A percentile compares a stretch with the other conserved stretches of the same genome.
Conservation (phyloP, 2,329 filamentous ascomycete species). For the Byssothecium circinans region DNA sequence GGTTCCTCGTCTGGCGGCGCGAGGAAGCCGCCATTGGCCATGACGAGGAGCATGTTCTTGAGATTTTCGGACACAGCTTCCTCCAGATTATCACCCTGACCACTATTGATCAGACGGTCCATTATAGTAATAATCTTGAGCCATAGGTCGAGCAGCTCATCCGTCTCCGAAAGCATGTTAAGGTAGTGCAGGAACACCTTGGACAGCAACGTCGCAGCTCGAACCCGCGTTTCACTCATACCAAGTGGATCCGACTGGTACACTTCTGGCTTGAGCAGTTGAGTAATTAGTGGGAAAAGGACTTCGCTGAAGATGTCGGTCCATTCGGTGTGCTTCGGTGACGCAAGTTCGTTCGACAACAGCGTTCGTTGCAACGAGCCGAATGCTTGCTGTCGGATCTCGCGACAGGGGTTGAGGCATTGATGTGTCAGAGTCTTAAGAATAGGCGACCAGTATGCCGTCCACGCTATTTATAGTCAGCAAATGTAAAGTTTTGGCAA, state of each 20-base stretch:
- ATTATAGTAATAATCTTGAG: conserved; percentile 89
- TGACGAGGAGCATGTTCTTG: conserved; percentile 94
- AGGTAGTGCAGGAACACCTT: conserved; percentile 96
- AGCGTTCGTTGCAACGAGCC: conserved; percentile 82
- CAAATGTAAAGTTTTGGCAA: too few relatives aligned
- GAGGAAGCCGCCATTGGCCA: conserved; percentile 86
- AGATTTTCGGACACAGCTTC: conserved; percentile 94
- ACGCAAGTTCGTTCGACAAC: conserved; percentile 79
- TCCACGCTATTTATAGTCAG: conserved; percentile 69
- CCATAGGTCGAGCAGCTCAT: conserved; percentile 91
- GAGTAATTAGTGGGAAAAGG: conserved; percentile 84
- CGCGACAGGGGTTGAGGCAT: conserved; percentile 91
- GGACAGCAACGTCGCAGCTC: conserved; percentile 86
- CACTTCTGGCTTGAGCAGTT: conserved; percentile 89
- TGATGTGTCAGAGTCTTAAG: conserved; percentile 86
- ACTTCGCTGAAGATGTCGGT: conserved; percentile 93
- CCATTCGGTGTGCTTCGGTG: conserved; percentile 87
- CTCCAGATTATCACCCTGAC: conserved; percentile 88
- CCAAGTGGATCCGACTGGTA: conserved; percentile 87
- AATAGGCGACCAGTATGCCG: conserved; percentile 95
- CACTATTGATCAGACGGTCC: conserved; percentile 94
- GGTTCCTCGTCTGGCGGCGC: conserved; percentile 64
- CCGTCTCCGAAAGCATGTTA: conserved; percentile 79
- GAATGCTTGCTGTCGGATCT: conserved; percentile 87
- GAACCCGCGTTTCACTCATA: conserved; percentile 93